Conservation (phyloP, 768 basidiomycete genomes). For the Podaxis mareebaensis region DNA sequence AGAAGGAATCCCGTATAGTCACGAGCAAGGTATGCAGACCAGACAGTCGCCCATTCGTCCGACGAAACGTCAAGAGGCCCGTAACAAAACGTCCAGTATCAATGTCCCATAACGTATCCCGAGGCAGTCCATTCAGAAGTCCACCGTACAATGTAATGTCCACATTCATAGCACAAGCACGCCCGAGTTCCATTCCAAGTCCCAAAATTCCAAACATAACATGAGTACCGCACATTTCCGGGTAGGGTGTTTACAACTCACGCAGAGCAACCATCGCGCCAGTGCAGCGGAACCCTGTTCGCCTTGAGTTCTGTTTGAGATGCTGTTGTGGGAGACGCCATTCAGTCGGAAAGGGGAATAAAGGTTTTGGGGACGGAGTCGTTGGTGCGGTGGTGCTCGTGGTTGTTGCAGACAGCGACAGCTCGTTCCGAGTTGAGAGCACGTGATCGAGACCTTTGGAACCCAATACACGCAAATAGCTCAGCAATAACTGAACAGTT, state of each 20-base stretch:
- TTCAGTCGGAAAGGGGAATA: conserved; percentile 23
- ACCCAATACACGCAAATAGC: background rate
- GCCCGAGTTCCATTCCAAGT: background rate
- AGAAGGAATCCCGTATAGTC: background rate
- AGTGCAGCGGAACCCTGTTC: conserved; percentile 72
- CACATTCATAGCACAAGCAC: background rate
- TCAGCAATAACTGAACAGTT: background rate
- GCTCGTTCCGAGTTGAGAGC: background rate
- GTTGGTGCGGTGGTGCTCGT: background rate
- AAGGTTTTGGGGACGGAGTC: background rate
- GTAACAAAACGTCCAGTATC: background rate
- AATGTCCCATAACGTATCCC: background rate
- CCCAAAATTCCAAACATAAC: conserved; percentile 4
- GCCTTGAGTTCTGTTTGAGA: conserved; percentile 83
- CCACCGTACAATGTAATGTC: background rate
- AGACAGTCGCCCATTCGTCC: background rate
- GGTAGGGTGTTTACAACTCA: conserved; percentile 41
- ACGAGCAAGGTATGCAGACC: background rate
- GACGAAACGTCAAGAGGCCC: background rate
- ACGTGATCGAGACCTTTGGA: background rate
- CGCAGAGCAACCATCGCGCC: conserved; percentile 93
- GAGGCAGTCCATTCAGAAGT: background rate
- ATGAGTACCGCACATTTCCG: conserved; percentile 2
- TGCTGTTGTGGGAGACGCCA: conserved; percentile 77
- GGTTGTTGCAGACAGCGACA: background rate